Conservation (phyloP, 306 rosid species). For the Prunus davidiana region DNA sequence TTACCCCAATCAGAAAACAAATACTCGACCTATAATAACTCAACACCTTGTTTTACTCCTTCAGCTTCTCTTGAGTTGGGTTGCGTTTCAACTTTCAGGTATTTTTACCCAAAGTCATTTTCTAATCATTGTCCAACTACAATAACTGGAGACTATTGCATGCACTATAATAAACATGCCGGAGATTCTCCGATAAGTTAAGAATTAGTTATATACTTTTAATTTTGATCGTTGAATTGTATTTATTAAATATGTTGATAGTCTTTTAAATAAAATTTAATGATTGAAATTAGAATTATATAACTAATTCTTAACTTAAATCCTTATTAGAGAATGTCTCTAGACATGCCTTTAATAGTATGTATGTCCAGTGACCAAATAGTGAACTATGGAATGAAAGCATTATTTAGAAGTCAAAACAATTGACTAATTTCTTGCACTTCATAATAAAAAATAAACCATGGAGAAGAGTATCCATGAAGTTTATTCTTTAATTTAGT, state of each 20-base stretch:
- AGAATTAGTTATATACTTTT: too few relatives aligned
- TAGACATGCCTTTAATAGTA: not conserved
- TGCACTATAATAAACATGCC: too few relatives aligned
- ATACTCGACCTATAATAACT: not conserved
- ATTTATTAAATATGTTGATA: too few relatives aligned
- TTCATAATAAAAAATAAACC: not conserved
- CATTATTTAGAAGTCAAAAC: not conserved
- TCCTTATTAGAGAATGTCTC: too few relatives aligned
- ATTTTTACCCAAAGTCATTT: conserved; percentile 5
- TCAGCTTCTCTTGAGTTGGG: not conserved
- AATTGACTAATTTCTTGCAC: not conserved
- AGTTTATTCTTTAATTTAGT: not conserved
- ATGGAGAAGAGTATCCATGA: not conserved
- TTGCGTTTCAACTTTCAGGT: not conserved
- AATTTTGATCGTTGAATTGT: rapidly evolving
- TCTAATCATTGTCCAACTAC: not conserved
- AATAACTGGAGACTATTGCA: not conserved
- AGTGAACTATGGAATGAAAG: too few relatives aligned
- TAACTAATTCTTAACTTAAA: too few relatives aligned
- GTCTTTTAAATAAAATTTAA: too few relatives aligned
- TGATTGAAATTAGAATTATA: rapidly evolving
- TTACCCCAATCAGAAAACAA: conserved; percentile 17
- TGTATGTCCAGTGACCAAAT: not conserved
- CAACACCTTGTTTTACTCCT: not conserved
- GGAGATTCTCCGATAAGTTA: too few relatives aligned